phyloP scores from a whole-genome alignment of 2,329 filamentous ascomycete genomes.

The Phyllachora maydis region DNA sequence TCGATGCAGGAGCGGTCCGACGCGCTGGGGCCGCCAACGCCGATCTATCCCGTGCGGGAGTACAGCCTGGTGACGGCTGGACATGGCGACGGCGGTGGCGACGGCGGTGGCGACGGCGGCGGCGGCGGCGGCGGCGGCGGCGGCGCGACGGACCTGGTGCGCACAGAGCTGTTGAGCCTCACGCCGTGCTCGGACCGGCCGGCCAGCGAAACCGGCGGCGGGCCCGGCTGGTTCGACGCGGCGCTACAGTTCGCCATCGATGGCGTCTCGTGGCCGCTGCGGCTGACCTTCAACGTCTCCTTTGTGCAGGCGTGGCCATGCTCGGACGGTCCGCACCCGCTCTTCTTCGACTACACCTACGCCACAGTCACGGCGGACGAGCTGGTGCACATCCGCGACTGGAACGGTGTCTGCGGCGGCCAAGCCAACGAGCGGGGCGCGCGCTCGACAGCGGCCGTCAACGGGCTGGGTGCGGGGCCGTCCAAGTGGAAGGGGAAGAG shows the following conservation, averaged over 20 bases:
- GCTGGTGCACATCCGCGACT: conserved; percentile 43
- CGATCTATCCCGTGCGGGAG: conserved; percentile 43
- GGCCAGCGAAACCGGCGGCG: conserved; percentile 1
- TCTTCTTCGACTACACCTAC: conserved; percentile 53
- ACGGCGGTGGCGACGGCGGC: conserved; percentile 27
- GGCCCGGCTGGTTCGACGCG: conserved; percentile 27
- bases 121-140: conserved; percentile 2
- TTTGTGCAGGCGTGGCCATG: conserved; percentile 48
- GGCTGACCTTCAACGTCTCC: conserved; percentile 41
- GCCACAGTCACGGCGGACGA: conserved; percentile 38
- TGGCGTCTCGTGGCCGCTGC: conserved; percentile 40
- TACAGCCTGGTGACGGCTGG: conserved; percentile 41
- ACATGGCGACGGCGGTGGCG: conserved; percentile 12
- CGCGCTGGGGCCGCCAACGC: conserved; percentile 42
- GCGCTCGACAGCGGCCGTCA: conserved; percentile 3
- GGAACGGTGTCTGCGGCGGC: conserved; percentile 18
- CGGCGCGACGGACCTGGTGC: conserved; percentile 40
- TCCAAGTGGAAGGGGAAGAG: conserved; percentile 2
- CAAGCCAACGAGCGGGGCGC: conserved; percentile 1
- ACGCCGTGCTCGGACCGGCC: conserved; percentile 13
- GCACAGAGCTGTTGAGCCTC: conserved; percentile 47
- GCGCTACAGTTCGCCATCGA: conserved; percentile 42
- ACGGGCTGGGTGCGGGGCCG: background rate
- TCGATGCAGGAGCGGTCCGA: conserved; percentile 48
- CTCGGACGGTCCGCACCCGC: conserved; percentile 34